Base-by-base conservation (phyloP, 352 stramenopile genomes). In the Phytophthora aleatoria region DNA sequence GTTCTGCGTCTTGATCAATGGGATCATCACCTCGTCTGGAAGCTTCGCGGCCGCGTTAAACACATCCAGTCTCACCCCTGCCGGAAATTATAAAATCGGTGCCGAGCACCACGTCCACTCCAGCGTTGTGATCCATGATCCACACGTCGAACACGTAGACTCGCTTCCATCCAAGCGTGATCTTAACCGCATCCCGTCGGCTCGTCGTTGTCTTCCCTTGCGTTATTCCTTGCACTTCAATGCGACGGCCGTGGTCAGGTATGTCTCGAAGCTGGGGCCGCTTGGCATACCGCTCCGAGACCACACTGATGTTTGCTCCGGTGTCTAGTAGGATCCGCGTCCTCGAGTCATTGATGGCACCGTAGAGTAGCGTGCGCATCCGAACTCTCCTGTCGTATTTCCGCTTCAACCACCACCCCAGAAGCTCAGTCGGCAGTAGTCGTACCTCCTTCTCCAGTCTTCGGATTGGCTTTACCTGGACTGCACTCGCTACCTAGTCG, bases 191-290 rank as follows among this genome's bases (percentile, higher is more conserved):
- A 1, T 31, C 41, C 33, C 49, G 16, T 26, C 41, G 16, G 2
- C 3, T 47, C 1, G 57, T 65, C 5, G 28, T 4, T n/a, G 10
- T n/a, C 12, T 48, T 54, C 12, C 33, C 42, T 54, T 47, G 12
- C 1, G 15, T 56, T 8, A 64, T 57, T 13, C 56, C 55, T 50
- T 55, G 55, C 10, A 62, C 36, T 15, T 63, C 38, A n/a, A 63
- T 47, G n/a, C n/a, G 16, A 4, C 41, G 41, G 10, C 16, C 41
- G 41, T 47, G 15, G 10, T 27, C n/a, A 1, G 15, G 7, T 47
- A 47, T 12, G 7, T 47, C 41, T 3, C 41, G 41, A 12, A 47
- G 15, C 27, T 8, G 3, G 0, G 27, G 1, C n/a, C 11, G 27
- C 15, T 47, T 47, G 5, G n/a, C 41, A 1, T 13, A 27, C 5